Percentiles rank a stretch among this genome's conserved stretches.
Conservation (phyloP, 345 rosid species). For the Camelina neglecta region DNA sequence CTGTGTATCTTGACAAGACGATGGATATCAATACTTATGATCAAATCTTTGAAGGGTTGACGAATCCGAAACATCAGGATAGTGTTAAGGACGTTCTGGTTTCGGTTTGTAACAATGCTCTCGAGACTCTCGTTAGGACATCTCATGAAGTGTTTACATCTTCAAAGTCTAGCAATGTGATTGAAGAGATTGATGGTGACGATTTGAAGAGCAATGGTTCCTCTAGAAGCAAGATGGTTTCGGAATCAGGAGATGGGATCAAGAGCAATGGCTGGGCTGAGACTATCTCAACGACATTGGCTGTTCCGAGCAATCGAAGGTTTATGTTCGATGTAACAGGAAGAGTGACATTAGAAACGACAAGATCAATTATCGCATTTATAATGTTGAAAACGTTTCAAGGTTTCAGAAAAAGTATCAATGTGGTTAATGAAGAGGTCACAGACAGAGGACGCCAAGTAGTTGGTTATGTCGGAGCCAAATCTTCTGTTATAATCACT, state of each 20-base stretch:
- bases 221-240: conserved; percentile 32
- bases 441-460: conserved; percentile 70
- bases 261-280: conserved; percentile 58
- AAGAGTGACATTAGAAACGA: conserved; percentile 77
- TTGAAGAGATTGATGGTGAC: conserved; percentile 27
- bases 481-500: conserved; percentile 73
- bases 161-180: conserved; percentile 34
- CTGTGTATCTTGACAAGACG: conserved; percentile 92
- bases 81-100: conserved; percentile 70
- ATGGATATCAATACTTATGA: conserved; percentile 79
- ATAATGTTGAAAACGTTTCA: conserved; percentile 68
- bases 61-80: conserved; percentile 81
- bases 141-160: conserved; percentile 80
- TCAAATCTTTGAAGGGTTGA: conserved; percentile 77
- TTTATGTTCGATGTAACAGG: conserved; percentile 93
- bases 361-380: conserved; percentile 65
- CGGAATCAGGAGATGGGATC: conserved; percentile 39
- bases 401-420: conserved; percentile 56
- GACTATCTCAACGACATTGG: conserved; percentile 60
- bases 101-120: conserved; percentile 74
- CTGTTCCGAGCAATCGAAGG: conserved; percentile 74
- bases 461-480: conserved; percentile 65
- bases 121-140: conserved; percentile 77
- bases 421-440: conserved; percentile 60
- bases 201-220: conserved; percentile 24